A percentile compares a stretch with the other conserved stretches of the same genome.
Evolutionary conservation across 176 grass and related monocot species (phyloP).

Genomic region (Raddia guianensis): DNA sequence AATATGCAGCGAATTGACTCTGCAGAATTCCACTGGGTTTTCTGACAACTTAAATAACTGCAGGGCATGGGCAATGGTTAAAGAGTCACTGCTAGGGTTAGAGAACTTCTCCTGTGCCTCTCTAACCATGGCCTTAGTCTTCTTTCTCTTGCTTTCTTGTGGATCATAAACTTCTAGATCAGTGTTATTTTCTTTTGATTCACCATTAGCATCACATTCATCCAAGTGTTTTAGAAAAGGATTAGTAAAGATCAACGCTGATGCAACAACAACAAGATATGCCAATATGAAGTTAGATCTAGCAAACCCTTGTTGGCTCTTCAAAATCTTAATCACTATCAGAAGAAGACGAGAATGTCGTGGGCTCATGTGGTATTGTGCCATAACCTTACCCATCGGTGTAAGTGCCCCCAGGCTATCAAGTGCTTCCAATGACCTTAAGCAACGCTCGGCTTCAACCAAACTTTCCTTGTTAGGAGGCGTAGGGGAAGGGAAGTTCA

Average conservation of each 20-base stretch:
- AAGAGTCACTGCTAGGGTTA: slow-evolving; percentile 87
- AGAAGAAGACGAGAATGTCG: slow-evolving; percentile 90
- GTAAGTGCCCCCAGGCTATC: slow-evolving; percentile 62
- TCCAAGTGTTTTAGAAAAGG: slow-evolving; percentile 59
- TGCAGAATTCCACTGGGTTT: slow-evolving; percentile 77
- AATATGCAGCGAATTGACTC: slow-evolving; percentile 73
- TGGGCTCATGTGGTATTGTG: slow-evolving; percentile 86
- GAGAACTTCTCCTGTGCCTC: slow-evolving; percentile 64
- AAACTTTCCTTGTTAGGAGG: slow-evolving; percentile 75
- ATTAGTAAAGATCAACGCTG: slow-evolving; percentile 86
- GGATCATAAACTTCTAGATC: slow-evolving; percentile 44
- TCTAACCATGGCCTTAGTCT: slow-evolving; percentile 63
- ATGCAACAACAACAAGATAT: slow-evolving; percentile 70
- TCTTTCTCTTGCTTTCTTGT: slow-evolving; percentile 64
- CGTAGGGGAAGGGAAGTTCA: slow-evolving; percentile 93
- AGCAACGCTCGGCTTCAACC: slow-evolving; percentile 80
- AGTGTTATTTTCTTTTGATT: slow-evolving; percentile 42
- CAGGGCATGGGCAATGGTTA: slow-evolving; percentile 76
- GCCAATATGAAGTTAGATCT: slow-evolving; percentile 73
- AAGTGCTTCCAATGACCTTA: slow-evolving; percentile 84
- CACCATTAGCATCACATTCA: slow-evolving; percentile 36
- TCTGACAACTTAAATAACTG: slow-evolving; percentile 76
- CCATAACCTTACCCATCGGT: slow-evolving; percentile 85
- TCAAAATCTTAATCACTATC: slow-evolving; percentile 78
- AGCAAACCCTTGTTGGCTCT: slow-evolving; percentile 43